A percentile compares a stretch with the other conserved stretches of the same genome.
These are phyloP conservation scores for Arthrobotrys sinensis DNA, from an alignment of 2,329 filamentous ascomycete species.

Conservation along the genomic window DNA sequence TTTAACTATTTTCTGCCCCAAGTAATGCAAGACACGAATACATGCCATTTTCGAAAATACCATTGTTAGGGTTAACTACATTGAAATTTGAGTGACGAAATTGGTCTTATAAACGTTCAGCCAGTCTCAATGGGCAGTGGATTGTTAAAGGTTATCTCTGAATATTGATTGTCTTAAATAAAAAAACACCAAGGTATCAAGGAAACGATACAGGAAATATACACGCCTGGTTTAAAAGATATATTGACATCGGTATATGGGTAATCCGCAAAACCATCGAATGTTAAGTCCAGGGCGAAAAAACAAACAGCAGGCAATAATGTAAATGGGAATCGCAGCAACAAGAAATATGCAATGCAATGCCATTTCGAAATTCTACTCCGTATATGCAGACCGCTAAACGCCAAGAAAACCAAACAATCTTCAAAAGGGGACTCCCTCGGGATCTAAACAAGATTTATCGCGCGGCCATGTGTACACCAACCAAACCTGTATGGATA, in stretches of 20 bases:
- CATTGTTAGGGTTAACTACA: no score
- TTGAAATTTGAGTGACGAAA: no score
- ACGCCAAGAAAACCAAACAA: constrained; percentile 4
- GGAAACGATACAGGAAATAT: no score
- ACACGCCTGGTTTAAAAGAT: background rate
- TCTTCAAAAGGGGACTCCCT: background rate
- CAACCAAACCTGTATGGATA: constrained; percentile 19
- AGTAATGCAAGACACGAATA: no score
- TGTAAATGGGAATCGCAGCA: background rate
- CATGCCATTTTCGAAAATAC: no score
- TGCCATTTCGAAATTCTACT: constrained; percentile 12
- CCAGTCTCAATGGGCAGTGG: no score
- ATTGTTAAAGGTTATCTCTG: no score
- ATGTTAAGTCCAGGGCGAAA: background rate
- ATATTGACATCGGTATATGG: background rate
- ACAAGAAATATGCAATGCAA: background rate
- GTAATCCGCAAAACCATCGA: no score
- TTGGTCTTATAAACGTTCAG: no score
- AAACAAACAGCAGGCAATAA: background rate
- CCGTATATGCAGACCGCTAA: constrained; percentile 26
- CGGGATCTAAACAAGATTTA: constrained; percentile 23
- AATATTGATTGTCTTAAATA: no score
- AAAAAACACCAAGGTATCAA: no score
- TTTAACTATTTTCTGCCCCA: no score
- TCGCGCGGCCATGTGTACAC: constrained; percentile 4